A percentile compares a stretch with the other conserved stretches of the same genome.
Evolutionary conservation across 2,329 filamentous ascomycete species (phyloP).

Genomic region (Venturia carpophila): DNA sequence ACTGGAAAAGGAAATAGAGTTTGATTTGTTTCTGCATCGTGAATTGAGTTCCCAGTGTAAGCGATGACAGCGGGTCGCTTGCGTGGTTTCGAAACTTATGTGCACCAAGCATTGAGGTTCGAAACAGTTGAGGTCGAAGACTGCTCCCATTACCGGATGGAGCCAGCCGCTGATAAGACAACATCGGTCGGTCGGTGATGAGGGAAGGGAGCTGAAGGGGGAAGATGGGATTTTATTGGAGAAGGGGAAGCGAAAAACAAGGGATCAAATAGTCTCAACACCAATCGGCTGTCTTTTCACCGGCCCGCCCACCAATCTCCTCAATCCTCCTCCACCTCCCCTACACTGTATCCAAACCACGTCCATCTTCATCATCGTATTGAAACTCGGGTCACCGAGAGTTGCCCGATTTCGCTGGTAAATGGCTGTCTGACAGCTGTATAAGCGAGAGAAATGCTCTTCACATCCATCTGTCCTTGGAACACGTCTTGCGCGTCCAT

Average conservation of each 20-base stretch:
- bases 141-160: not conserved
- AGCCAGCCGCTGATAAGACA: not conserved
- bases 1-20: not conserved
- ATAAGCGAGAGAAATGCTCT: too few species aligned
- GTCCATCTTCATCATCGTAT: too few species aligned
- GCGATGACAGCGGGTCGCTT: constrained; percentile 1
- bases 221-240: not conserved
- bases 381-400: too few species aligned
- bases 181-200: not conserved
- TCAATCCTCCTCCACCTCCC: not conserved
- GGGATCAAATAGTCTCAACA: not conserved
- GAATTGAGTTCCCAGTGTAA: not conserved
- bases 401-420: too few species aligned
- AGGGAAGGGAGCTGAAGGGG: not conserved
- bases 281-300: too few species aligned
- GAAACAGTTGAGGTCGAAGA: not conserved
- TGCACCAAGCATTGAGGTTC: not conserved
- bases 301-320: too few species aligned
- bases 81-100: not conserved
- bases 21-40: not conserved
- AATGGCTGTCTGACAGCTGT: too few species aligned
- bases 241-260: not conserved
- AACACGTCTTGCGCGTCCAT: too few species aligned
- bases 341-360: too few species aligned
- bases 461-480: too few species aligned